phyloP scores from a whole-genome alignment of 768 basidiomycete species.

The Lactarius akahatsu region DNA sequence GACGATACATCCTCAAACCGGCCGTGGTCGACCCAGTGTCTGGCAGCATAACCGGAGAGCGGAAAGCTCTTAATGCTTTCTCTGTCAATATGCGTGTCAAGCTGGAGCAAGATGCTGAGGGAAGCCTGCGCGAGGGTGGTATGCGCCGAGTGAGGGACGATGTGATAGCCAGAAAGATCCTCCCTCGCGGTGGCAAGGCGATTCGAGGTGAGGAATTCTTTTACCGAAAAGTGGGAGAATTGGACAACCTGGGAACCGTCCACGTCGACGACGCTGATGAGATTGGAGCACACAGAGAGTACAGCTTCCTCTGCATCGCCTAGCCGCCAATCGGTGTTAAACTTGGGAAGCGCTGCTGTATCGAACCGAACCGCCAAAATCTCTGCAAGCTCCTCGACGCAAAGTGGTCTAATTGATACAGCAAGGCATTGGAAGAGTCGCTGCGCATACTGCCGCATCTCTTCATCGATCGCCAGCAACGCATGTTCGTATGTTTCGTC shows the following conservation, averaged over 20 bases:
- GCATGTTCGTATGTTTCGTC: slow-evolving; percentile 4
- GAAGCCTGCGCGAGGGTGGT: neutral
- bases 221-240: slow-evolving; percentile 18
- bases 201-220: slow-evolving; percentile 8
- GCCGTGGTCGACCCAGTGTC: slow-evolving; percentile 7
- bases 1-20: neutral
- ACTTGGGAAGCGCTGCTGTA: neutral
- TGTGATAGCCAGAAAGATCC: slow-evolving; percentile 4
- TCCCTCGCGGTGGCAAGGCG: neutral
- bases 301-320: slow-evolving; percentile 5
- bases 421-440: slow-evolving; percentile 13
- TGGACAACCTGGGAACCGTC: neutral
- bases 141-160: neutral
- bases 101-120: neutral
- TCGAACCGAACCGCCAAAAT: slow-evolving; percentile 11
- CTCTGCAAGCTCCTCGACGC: slow-evolving; percentile 9
- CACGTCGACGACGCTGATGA: slow-evolving; percentile 2
- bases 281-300: neutral
- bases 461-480: neutral
- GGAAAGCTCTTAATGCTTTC: slow-evolving; percentile 4
- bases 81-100: neutral
- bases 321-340: slow-evolving; percentile 5
- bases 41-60: neutral
- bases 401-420: slow-evolving; percentile 4
- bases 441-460: slow-evolving; percentile 4